Evolutionary conservation across 148 eudicot genomes (phyloP).

Genomic region (Oxyria digyna): DNA sequence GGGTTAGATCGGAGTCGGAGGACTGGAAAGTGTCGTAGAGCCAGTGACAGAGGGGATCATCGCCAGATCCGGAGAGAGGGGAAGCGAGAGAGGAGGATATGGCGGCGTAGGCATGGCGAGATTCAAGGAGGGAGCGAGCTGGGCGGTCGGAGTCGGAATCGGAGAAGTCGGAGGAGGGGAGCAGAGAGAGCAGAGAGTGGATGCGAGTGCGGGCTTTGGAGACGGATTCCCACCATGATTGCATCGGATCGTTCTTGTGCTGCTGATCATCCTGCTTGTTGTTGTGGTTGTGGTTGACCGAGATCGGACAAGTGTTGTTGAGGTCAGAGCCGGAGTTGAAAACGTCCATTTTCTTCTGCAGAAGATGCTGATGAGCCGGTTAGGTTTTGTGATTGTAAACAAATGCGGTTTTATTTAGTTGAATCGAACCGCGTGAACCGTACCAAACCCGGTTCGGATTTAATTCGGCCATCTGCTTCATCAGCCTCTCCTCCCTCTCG

Average conservation of each 20-base stretch:
- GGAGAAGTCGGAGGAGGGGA: slow-evolving; percentile 23
- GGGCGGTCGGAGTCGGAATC: slow-evolving; percentile 64
- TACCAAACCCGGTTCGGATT: no score
- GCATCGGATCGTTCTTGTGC: slow-evolving; percentile 72
- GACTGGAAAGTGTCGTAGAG: slow-evolving; percentile 79
- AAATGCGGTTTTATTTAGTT: no score
- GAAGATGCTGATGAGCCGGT: no score
- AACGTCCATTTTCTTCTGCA: no score
- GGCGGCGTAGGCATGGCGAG: slow-evolving; percentile 49
- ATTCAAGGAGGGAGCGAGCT: slow-evolving; percentile 69
- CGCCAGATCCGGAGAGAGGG: slow-evolving; percentile 47
- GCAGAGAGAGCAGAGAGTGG: slow-evolving; percentile 52
- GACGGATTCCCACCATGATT: slow-evolving; percentile 84
- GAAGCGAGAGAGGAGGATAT: slow-evolving; percentile 40
- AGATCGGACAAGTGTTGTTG: no score
- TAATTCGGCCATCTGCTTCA: no score
- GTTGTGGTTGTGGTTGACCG: slow-evolving; percentile 14
- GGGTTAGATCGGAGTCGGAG: slow-evolving; percentile 48
- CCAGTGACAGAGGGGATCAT: slow-evolving; percentile 80
- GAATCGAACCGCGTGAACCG: no score
- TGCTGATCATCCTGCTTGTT: no score
- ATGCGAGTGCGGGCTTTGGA: slow-evolving; percentile 77
- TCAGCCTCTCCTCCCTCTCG: no score
- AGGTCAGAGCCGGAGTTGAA: no score
- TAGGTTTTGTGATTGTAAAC: no score